Conservation (phyloP, 1,284 basidiomycete genomes). For the Porodaedalea pini region DNA sequence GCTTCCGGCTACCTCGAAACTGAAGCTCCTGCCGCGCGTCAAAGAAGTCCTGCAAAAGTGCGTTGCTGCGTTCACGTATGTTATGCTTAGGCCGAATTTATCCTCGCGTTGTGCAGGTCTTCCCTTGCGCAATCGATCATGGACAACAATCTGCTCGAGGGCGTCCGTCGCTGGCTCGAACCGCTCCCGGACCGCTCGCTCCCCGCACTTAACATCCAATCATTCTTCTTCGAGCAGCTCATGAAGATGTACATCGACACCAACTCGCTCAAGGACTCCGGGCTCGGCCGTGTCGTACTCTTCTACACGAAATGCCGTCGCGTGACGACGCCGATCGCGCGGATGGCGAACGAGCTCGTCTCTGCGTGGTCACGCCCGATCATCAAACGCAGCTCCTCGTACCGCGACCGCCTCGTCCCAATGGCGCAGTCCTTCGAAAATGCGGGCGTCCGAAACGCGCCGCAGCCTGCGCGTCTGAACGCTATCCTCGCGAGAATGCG, state of each 20-base stretch:
- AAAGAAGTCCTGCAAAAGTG: slow-evolving; percentile 95
- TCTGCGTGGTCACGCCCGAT: slow-evolving; percentile 92
- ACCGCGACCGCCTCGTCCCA: slow-evolving; percentile 71
- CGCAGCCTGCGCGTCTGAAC: slow-evolving; percentile 51
- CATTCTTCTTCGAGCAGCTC: slow-evolving; percentile 84
- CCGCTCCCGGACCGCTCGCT: slow-evolving; percentile 90
- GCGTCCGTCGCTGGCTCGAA: slow-evolving; percentile 90
- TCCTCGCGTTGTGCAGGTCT: slow-evolving; percentile 51
- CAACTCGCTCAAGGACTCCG: slow-evolving; percentile 86
- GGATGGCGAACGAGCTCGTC: slow-evolving; percentile 83
- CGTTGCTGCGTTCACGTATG: slow-evolving; percentile 5
- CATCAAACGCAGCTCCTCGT: slow-evolving; percentile 85
- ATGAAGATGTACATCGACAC: slow-evolving; percentile 92
- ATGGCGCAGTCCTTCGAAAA: slow-evolving; percentile 38
- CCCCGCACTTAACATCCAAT: slow-evolving; percentile 94
- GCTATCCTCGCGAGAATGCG: slow-evolving; percentile 67
- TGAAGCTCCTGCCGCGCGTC: slow-evolving; percentile 82
- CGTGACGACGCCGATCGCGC: slow-evolving; percentile 76
- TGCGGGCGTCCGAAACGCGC: slow-evolving; percentile 34
- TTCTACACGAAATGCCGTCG: slow-evolving; percentile 96
- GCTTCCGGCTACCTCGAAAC: slow-evolving; percentile 83
- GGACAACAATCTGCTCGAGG: slow-evolving; percentile 93
- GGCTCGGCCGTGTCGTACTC: slow-evolving; percentile 86
- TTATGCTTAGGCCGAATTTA: slow-evolving; percentile 12
- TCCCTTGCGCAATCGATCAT: slow-evolving; percentile 89